Conservation (phyloP, 202 grass and related monocot genomes). For the Panicum hallii region DNA sequence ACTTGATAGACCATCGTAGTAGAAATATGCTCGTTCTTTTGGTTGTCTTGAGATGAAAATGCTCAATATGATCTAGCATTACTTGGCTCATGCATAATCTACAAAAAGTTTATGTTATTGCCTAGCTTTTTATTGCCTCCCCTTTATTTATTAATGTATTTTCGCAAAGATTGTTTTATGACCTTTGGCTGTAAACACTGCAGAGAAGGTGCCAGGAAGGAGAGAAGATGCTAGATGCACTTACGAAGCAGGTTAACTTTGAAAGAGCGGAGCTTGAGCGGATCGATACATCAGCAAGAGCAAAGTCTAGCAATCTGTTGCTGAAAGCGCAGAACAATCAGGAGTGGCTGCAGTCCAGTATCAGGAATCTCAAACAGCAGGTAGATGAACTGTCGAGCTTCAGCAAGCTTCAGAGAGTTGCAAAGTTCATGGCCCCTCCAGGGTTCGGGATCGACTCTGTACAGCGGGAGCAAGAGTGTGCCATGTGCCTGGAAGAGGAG, state of each 20-base stretch:
- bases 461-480: slow-evolving; percentile 70
- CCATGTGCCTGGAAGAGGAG: slow-evolving; percentile 81
- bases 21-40: background rate
- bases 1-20: background rate
- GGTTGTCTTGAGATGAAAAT: slow-evolving; percentile 12
- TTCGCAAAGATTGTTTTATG: background rate
- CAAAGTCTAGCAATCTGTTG: slow-evolving; percentile 55
- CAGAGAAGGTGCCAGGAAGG: slow-evolving; percentile 62
- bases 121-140: background rate
- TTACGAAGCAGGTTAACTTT: slow-evolving; percentile 40
- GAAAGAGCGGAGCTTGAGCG: slow-evolving; percentile 58
- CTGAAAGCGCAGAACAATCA: slow-evolving; percentile 66
- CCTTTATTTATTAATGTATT: background rate
- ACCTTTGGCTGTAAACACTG: slow-evolving; percentile 17
- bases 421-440: slow-evolving; percentile 29
- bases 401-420: slow-evolving; percentile 45
- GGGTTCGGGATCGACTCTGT: slow-evolving; percentile 50
- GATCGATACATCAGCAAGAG: slow-evolving; percentile 58
- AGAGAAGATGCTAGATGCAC: slow-evolving; percentile 60
- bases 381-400: slow-evolving; percentile 49
- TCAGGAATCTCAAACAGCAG: slow-evolving; percentile 58
- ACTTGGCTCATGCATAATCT: background rate
- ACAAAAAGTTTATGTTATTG: slow-evolving; percentile 2
- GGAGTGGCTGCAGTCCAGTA: slow-evolving; percentile 52
- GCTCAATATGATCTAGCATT: background rate